A percentile compares a stretch with the other conserved stretches of the same genome.
Evolutionary conservation across 345 rosid species (phyloP).

Genomic region (Bretschneidera sinensis): DNA sequence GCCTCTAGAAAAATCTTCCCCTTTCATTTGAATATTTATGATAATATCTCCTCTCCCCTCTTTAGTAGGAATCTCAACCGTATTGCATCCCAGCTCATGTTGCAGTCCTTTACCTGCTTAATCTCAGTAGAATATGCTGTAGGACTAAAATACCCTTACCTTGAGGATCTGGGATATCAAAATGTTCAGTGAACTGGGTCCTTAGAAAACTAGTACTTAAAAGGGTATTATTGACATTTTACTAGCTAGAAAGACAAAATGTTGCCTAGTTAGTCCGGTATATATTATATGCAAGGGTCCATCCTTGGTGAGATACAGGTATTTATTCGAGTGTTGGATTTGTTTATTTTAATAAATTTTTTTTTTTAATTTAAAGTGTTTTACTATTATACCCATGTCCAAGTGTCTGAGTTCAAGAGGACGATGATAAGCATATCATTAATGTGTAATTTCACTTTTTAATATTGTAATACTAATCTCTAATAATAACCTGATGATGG

Average conservation of each 20-base stretch:
- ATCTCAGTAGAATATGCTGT: not conserved
- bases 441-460: too few species aligned
- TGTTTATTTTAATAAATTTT: too few species aligned
- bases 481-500: too few species aligned
- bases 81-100: conserved; percentile 57
- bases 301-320: too few species aligned
- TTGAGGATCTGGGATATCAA: conserved; percentile 1
- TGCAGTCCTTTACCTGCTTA: conserved; percentile 20
- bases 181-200: too few species aligned
- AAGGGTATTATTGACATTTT: conserved; percentile 24
- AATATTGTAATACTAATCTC: too few species aligned
- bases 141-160: conserved; percentile 37
- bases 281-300: conserved; percentile 9
- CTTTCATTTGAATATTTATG: conserved; percentile 13
- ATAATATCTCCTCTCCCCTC: not conserved
- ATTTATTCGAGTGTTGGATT: too few species aligned
- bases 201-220: not conserved
- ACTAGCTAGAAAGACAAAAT: not conserved
- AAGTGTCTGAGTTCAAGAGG: too few species aligned
- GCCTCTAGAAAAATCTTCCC: conserved; percentile 6
- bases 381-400: too few species aligned
- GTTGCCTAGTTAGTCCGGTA: conserved; percentile 9
- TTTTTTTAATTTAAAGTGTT: too few species aligned
- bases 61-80: conserved; percentile 33
- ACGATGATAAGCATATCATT: too few species aligned